These are phyloP conservation scores for Trypanosoma melophagium DNA, from an alignment of 208 protist genomes.

Conservation along the genomic window DNA sequence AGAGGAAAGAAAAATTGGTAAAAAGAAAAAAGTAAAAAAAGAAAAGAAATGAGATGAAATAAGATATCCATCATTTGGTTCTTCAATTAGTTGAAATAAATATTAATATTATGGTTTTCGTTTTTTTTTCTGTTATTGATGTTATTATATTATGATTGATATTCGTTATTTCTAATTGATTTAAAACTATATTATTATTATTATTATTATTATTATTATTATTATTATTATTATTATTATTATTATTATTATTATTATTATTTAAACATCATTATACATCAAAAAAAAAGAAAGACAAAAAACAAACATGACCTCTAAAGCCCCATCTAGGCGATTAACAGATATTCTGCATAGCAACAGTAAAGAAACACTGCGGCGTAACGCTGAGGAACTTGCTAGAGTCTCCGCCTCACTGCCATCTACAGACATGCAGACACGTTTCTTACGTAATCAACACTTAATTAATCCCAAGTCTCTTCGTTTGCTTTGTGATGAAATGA, in stretches of 20 bases:
- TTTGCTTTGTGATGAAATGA: slow-evolving; percentile 35
- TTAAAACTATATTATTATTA: not conserved
- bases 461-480: slow-evolving; percentile 76
- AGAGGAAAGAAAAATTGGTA: not conserved
- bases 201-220: not conserved
- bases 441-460: slow-evolving; percentile 77
- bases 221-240: too few relatives aligned
- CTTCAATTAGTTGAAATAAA: too few relatives aligned
- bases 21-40: not conserved
- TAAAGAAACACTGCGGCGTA: slow-evolving; percentile 47
- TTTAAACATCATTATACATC: not conserved
- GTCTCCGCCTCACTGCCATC: slow-evolving; percentile 47
- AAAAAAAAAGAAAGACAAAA: slow-evolving; percentile 3
- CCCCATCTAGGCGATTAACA: slow-evolving; percentile 51
- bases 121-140: too few relatives aligned
- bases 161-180: too few relatives aligned
- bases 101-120: too few relatives aligned
- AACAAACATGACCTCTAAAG: slow-evolving; percentile 51
- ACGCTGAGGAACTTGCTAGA: slow-evolving; percentile 53
- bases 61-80: too few relatives aligned
- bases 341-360: slow-evolving; percentile 80
- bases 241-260: too few relatives aligned
- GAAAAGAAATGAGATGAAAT: not conserved
- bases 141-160: too few relatives aligned
- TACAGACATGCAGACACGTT: slow-evolving; percentile 67